phyloP scores from a whole-genome alignment of 495 filamentous ascomycete genomes.

The Gamarada debralockiae region DNA sequence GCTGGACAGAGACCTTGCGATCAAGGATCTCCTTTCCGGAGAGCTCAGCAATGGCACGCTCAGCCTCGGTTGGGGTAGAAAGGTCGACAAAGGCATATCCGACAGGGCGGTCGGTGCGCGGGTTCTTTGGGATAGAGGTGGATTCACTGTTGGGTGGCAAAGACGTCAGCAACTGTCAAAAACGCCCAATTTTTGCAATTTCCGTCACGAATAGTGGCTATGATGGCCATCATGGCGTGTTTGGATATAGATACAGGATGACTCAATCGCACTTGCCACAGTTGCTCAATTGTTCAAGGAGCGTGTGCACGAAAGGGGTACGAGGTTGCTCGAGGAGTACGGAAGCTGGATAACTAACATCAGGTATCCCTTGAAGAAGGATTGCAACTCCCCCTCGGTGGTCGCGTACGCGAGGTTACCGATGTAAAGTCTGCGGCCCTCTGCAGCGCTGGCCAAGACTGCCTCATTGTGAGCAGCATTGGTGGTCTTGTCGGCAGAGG shows the following conservation, averaged over 20 bases:
- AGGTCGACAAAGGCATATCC: conserved; percentile 99
- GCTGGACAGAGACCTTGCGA: conserved; percentile 97
- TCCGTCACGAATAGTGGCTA: too few relatives aligned
- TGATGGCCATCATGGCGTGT: too few relatives aligned
- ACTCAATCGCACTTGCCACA: too few relatives aligned
- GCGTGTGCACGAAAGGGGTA: too few relatives aligned
- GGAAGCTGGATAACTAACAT: conserved; percentile 64
- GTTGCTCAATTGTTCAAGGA: too few relatives aligned
- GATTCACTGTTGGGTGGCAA: conserved; percentile 65
- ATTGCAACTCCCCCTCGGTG: conserved; percentile 98
- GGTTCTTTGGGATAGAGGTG: conserved; percentile 97
- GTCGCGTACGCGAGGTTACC: conserved; percentile 99
- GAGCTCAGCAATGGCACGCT: conserved; percentile 88
- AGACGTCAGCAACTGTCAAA: conserved; percentile 10
- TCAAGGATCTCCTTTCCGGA: conserved; percentile 96
- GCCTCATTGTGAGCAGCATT: conserved; percentile 73
- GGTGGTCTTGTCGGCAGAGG: conserved; percentile 26
- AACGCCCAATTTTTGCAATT: too few relatives aligned
- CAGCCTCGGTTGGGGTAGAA: conserved; percentile 87
- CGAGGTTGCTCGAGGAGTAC: neutral
- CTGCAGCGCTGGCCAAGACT: conserved; percentile 92
- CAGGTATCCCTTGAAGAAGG: conserved; percentile 96
- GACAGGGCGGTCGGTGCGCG: conserved; percentile 95
- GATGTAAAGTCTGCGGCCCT: conserved; percentile 98
- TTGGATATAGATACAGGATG: too few relatives aligned